phyloP scores from a whole-genome alignment of 1,139 yeast species.

The Lodderomyces elongisporus region DNA sequence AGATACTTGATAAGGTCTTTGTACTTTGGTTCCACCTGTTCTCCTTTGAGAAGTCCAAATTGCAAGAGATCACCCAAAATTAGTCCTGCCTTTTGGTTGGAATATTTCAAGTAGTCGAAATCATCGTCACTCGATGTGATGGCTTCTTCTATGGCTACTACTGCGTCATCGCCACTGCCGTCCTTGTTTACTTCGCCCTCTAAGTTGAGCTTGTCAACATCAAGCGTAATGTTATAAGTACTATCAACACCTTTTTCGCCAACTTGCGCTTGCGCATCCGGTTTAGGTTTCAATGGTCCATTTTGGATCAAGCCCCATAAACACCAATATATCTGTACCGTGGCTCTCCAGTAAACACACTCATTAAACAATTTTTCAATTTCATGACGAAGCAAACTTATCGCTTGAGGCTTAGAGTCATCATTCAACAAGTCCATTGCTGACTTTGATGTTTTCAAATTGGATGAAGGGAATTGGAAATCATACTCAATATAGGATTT shows the following conservation, averaged over 20 bases:
- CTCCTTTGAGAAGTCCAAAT: slow-evolving; percentile 47
- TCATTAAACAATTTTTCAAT: slow-evolving; percentile 59
- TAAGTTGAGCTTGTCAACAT: slow-evolving; percentile 23
- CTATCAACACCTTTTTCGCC: slow-evolving; percentile 32
- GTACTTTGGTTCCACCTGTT: slow-evolving; percentile 24
- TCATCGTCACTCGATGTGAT: slow-evolving; percentile 53
- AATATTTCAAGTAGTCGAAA: slow-evolving; percentile 74
- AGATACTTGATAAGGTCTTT: slow-evolving; percentile 33
- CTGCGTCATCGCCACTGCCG: slow-evolving; percentile 3
- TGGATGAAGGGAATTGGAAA: slow-evolving; percentile 36
- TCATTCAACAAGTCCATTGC: slow-evolving; percentile 16
- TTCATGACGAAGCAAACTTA: slow-evolving; percentile 42
- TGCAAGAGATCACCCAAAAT: slow-evolving; percentile 71
- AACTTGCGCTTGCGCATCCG: slow-evolving; percentile 7
- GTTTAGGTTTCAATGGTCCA: slow-evolving; percentile 34
- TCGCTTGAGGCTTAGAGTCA: slow-evolving; percentile 11
- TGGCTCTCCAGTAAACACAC: slow-evolving; percentile 72
- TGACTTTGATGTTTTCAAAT: slow-evolving; percentile 20
- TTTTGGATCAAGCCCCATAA: slow-evolving; percentile 88
- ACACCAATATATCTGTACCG: slow-evolving; percentile 78
- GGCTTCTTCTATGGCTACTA: slow-evolving; percentile 25
- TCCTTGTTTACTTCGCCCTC: too few relatives aligned
- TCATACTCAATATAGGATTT: slow-evolving; percentile 65
- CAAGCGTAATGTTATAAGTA: slow-evolving; percentile 36
- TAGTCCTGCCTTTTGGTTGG: slow-evolving; percentile 68